Evolutionary conservation across 2,329 filamentous ascomycete species (phyloP), one percentile per base, ranked within the genome.

Genomic region (Talaromyces sp.): DNA sequence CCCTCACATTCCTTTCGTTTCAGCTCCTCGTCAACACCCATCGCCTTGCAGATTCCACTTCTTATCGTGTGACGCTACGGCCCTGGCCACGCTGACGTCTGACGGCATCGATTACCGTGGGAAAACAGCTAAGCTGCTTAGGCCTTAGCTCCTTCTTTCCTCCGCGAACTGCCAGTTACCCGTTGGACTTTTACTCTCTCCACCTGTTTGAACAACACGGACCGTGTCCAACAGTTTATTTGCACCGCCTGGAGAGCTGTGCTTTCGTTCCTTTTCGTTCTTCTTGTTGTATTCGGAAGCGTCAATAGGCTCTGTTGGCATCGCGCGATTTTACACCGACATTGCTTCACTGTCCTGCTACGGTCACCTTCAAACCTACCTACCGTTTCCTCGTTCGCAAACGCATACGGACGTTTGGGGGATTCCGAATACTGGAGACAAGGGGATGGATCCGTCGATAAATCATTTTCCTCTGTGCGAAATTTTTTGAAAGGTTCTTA

Each of bases 361-460:
- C n/a, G 51, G 22, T 53, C 25, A 41, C 19, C 39, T 31, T 22
- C n/a, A 40, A 28, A 15, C 19, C 19, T 45, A 22, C 19, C 40
- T 22, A 17, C 37, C 37, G 37, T 28, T 6, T 17, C 8, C 35
- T 52, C 33, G 36, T 39, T 39, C 50, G 50, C 50, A 53, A 53
- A 37, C 50, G 45, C 25, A 48, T 19, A 35, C 50, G 15, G 39
- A 35, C 31, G 9, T 1, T 21, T 6, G 10, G 4, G 5, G n/a
- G 17, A 41, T 17, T 3, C 15, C 7, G 37, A 22, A 6, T 35
- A 35, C 33, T 6, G n/a, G n/a, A 25, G 13, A 46, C 15, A 46
- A 21, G 55, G 57, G 57, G 21, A 59, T 59, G 57, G 57, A 56
- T 54, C 21, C 37, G 41, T 39, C 37, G 57, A 28, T 35, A 21